Conservation (phyloP, 805 yeast genomes). For the Candida xyloterini region DNA sequence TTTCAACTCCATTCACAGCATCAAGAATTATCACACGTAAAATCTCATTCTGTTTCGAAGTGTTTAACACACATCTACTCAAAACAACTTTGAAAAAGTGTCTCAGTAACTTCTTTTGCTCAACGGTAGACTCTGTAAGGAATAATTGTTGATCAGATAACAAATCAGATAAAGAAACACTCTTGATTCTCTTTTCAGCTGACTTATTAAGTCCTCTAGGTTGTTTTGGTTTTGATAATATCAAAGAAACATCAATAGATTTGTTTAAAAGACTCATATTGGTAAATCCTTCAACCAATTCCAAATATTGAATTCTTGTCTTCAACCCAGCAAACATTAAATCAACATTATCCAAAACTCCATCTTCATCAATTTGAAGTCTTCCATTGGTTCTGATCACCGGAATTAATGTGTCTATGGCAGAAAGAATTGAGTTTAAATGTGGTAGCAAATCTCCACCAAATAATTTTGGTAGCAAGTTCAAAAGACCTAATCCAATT, state of each 20-base stretch:
- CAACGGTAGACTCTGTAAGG: slow-evolving; percentile 37
- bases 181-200: slow-evolving; percentile 28
- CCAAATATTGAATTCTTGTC: slow-evolving; percentile 26
- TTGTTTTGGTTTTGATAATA: slow-evolving; percentile 40
- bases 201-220: slow-evolving; percentile 18
- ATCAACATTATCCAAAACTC: slow-evolving; percentile 30
- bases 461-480: slow-evolving; percentile 34
- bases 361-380: slow-evolving; percentile 38
- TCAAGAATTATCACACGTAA: slow-evolving; percentile 42
- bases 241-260: slow-evolving; percentile 55
- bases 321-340: slow-evolving; percentile 32
- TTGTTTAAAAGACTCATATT: slow-evolving; percentile 55
- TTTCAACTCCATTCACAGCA: slow-evolving; percentile 28
- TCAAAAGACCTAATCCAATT: slow-evolving; percentile 43
- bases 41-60: slow-evolving; percentile 62
- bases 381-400: slow-evolving; percentile 38
- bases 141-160: slow-evolving; percentile 64
- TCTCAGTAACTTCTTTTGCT: slow-evolving; percentile 36
- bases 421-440: slow-evolving; percentile 45
- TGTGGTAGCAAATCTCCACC: slow-evolving; percentile 43
- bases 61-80: slow-evolving; percentile 49
- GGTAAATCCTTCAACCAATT: slow-evolving; percentile 27
- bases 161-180: slow-evolving; percentile 62
- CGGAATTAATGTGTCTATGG: slow-evolving; percentile 61
- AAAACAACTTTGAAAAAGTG: slow-evolving; percentile 50